Base-by-base conservation (phyloP, 2,329 filamentous ascomycete species). In the Calonectria pseudoturangicola region DNA sequence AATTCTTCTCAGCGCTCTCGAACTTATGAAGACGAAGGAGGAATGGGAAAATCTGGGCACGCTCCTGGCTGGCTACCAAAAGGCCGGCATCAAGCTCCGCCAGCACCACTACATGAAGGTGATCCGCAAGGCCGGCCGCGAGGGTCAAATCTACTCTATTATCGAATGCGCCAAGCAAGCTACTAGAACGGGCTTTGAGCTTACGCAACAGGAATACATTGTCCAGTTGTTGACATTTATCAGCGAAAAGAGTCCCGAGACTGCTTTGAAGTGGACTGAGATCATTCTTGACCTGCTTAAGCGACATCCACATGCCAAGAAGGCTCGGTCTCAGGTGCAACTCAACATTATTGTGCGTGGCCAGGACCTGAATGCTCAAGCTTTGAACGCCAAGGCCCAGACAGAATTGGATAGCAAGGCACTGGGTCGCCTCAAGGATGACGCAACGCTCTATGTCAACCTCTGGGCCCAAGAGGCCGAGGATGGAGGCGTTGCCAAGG, bases 41-140 rank as follows among this genome's bases (percentile, higher is more conserved):
- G 89, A 92, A 83, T 91, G 87, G 83, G 81, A 80, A 30, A 91
- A 91, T 84, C 82, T 92, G 33, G 83, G 81, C 25, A 86, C 86
- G 0, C 82, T 92, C 51, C 85, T 91, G 48, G 86, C 89, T 69
- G 90, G 89, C 60, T 84, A 87, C 77, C 79, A 83, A 71, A 84
- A 86, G 72, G 85, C 86, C 41, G 80, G 83, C 36, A 84, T 86
- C 73, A 82, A 80, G 70, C 79, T 90, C 28, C 73, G 76, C 27
- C 63, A 72, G 2, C 28, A 67, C 13, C 81, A 87, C 76, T 84
- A 82, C 74, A 79, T 78, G 65, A 85, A 84, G 79, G 81, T 89
- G 62, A 76, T 87, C 41, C 85, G 88, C 15, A 72, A 82, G 48
- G 85, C 87, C 8, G 85, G 85, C 65, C 27, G 68, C 33, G 81